Evolutionary conservation across 2,329 filamentous ascomycete genomes (phyloP).

Genomic region (Pyricularia pennisetigena): DNA sequence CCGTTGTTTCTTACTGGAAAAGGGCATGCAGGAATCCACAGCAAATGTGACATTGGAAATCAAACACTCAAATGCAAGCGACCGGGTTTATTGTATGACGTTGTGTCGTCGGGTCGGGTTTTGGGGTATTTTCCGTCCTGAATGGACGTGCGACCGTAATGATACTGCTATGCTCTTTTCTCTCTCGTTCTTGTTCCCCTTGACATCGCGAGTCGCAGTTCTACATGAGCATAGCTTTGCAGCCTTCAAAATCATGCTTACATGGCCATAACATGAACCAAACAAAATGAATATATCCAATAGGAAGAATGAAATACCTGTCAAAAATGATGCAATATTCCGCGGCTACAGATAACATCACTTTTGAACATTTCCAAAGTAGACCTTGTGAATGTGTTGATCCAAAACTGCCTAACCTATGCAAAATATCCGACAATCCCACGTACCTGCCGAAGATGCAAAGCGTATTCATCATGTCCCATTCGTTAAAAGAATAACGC

Average conservation of each 20-base stretch:
- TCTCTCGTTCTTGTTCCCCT: not conserved
- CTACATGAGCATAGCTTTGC: not conserved
- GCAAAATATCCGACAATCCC: not conserved
- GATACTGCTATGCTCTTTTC: not conserved
- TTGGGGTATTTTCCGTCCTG: no score
- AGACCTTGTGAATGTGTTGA: not conserved
- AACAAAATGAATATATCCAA: no score
- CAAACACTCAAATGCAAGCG: constrained; percentile 8
- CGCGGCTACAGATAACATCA: not conserved
- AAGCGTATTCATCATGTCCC: not conserved
- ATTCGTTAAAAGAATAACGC: not conserved
- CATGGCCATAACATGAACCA: no score
- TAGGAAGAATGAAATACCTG: no score
- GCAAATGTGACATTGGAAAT: not conserved
- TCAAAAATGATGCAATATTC: no score
- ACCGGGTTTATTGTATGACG: constrained; percentile 5
- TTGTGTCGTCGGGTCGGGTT: not conserved
- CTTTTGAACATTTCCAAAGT: not conserved
- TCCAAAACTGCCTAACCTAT: not conserved
- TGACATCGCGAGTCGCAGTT: not conserved
- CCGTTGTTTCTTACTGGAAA: no score
- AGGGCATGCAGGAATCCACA: no score
- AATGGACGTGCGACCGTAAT: not conserved
- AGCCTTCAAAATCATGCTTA: not conserved
- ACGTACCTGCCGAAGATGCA: not conserved